Evolutionary conservation across 139 green algal species (phyloP), one percentile per base, ranked within the genome.

Genomic region (Tetraselmis striata): DNA sequence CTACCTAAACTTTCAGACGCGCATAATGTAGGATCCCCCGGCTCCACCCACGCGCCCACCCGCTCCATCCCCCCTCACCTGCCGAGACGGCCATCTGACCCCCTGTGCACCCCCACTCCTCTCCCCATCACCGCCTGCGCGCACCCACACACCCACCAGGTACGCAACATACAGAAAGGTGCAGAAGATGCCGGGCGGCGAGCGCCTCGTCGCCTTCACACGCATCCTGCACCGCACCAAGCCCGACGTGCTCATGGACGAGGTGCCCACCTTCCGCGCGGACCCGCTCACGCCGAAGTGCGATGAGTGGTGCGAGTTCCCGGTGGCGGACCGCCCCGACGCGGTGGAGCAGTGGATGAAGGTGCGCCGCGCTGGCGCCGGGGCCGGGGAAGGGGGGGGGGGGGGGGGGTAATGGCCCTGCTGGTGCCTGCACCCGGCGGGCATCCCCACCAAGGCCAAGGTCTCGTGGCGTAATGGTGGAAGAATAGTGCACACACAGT

Each of bases 1-100:
- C 0, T 98, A 98, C 80, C 88, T 96, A 22, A 98, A 98, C 84
- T 97, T 94, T 82, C 95, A 98, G 79, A 93, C 85, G 0, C 88
- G 94, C 30, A 94, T 97, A 77, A 97, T 97, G 94, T 95, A 76
- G 85, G 90, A 0, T 1, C n/a, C 2, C 28, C 28, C 28, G 28
- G 58, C 58, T 2, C 11, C 25, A 30, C 22, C 29, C 45, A 24
- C 30, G 30, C 23, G n/a, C n/a, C n/a, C n/a, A n/a, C n/a, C n/a
- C n/a, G n/a, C n/a, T n/a, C n/a, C n/a, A n/a, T n/a, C n/a, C n/a
- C n/a, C n/a, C n/a, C n/a, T n/a, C n/a, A n/a, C n/a, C n/a, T n/a
- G n/a, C n/a, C n/a, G n/a, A n/a, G n/a, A n/a, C n/a, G n/a, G n/a
- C n/a, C n/a, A n/a, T n/a, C n/a, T n/a, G n/a, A n/a, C n/a, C n/a